phyloP scores from a whole-genome alignment of 1,284 basidiomycete genomes.

The Sanghuangporus weigelae region DNA sequence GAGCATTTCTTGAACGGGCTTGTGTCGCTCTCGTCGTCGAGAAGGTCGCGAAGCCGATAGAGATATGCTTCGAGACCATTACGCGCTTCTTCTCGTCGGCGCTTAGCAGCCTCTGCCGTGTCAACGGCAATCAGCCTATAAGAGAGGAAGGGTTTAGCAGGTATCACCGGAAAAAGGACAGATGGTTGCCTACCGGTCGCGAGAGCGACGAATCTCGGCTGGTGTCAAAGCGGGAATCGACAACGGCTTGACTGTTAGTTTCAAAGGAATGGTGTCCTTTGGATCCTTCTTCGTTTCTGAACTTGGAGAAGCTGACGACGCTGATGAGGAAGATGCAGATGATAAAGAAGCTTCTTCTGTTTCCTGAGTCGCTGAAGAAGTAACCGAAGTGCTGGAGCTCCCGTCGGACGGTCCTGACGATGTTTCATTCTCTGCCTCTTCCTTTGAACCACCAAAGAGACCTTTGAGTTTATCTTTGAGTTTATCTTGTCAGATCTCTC shows the following conservation, averaged over 20 bases:
- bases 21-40: slow-evolving; percentile 59
- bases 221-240: slow-evolving; percentile 67
- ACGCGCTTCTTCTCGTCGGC: slow-evolving; percentile 81
- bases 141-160: background rate
- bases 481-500: slow-evolving; percentile 10
- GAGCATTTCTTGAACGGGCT: slow-evolving; percentile 80
- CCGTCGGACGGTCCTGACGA: slow-evolving; percentile 31
- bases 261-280: slow-evolving; percentile 53
- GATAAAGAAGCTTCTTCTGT: slow-evolving; percentile 27
- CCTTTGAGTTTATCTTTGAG: slow-evolving; percentile 74
- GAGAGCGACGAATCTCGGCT: slow-evolving; percentile 66
- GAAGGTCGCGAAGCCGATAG: slow-evolving; percentile 83
- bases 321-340: slow-evolving; percentile 17
- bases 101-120: slow-evolving; percentile 71
- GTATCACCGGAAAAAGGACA: background rate
- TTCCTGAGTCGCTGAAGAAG: slow-evolving; percentile 20
- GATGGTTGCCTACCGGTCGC: slow-evolving; percentile 52
- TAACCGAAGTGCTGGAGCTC: slow-evolving; percentile 8
- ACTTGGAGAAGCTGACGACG: slow-evolving; percentile 22
- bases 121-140: slow-evolving; percentile 76
- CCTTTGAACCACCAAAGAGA: slow-evolving; percentile 61
- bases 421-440: slow-evolving; percentile 6
- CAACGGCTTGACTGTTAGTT: slow-evolving; percentile 56
- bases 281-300: slow-evolving; percentile 34
- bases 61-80: slow-evolving; percentile 92